A percentile compares a stretch with the other conserved stretches of the same genome.
Conservation (phyloP, 1,139 yeast genomes). For the Hyphopichia burtonii region DNA sequence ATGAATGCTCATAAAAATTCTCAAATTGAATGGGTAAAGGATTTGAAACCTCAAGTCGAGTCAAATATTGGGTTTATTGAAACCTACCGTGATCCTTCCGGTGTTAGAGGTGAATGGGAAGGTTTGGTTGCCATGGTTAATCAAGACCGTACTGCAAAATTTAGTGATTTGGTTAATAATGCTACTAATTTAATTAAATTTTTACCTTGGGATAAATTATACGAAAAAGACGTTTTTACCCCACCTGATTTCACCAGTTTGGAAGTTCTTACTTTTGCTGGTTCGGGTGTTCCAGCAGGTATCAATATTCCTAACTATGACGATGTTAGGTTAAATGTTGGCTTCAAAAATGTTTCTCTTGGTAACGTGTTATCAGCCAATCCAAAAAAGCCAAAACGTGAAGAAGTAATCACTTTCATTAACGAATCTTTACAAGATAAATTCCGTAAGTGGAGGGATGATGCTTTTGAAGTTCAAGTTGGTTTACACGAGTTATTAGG, state of each 20-base stretch:
- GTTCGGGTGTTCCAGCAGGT: constrained; percentile 90
- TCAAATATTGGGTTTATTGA: constrained; percentile 88
- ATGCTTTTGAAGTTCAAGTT: constrained; percentile 88
- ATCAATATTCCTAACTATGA: constrained; percentile 91
- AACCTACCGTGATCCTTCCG: constrained; percentile 89
- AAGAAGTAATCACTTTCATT: constrained; percentile 71
- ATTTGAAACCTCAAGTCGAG: constrained; percentile 78
- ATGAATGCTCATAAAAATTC: constrained; percentile 84
- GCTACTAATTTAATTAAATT: constrained; percentile 64
- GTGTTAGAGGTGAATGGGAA: constrained; percentile 94
- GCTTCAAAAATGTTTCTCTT: constrained; percentile 85
- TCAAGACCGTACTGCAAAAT: constrained; percentile 80
- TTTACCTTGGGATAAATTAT: constrained; percentile 75
- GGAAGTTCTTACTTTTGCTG: constrained; percentile 87
- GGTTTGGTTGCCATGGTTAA: constrained; percentile 91
- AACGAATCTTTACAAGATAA: constrained; percentile 48
- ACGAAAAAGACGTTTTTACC: constrained; percentile 80
- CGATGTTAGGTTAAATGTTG: constrained; percentile 76
- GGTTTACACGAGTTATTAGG: constrained; percentile 90
- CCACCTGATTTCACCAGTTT: constrained; percentile 91
- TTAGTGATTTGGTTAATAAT: constrained; percentile 61
- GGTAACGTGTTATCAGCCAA: constrained; percentile 80
- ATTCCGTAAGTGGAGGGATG: constrained; percentile 72
- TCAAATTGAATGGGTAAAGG: constrained; percentile 86
- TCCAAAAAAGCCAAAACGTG: constrained; percentile 58